Evolutionary conservation across 1,139 yeast species (phyloP).

Genomic region (Keqinozyma sinolaborantium): DNA sequence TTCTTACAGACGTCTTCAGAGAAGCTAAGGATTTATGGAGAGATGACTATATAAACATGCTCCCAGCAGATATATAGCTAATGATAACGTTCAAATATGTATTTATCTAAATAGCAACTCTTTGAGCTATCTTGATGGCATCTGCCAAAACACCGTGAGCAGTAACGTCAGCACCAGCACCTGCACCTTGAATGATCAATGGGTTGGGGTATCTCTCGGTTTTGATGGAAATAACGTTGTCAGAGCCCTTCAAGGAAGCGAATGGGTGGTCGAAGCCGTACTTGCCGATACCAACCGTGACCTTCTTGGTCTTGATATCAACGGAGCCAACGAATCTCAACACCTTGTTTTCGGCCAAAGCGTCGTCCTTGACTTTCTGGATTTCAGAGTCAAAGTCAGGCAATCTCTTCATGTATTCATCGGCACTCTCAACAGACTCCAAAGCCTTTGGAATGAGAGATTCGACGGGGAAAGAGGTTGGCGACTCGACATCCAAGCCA

Average conservation of each 20-base stretch:
- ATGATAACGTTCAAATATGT: constrained; percentile 1
- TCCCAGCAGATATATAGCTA: constrained; percentile 15
- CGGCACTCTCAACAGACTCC: constrained; percentile 68
- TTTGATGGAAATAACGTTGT: constrained; percentile 88
- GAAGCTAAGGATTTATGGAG: constrained; percentile 55
- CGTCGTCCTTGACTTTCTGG: constrained; percentile 73
- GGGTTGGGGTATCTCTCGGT: constrained; percentile 92
- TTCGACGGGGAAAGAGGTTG: constrained; percentile 93
- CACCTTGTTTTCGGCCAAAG: constrained; percentile 80
- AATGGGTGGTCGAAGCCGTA: constrained; percentile 88
- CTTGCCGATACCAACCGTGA: constrained; percentile 84
- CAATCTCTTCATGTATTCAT: constrained; percentile 74
- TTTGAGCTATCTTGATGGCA: constrained; percentile 84
- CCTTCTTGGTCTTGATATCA: constrained; percentile 65
- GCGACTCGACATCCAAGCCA: constrained; percentile 83
- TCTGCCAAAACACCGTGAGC: constrained; percentile 98
- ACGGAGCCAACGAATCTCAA: constrained; percentile 91
- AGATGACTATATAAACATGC: constrained; percentile 21
- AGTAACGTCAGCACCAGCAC: constrained; percentile 98
- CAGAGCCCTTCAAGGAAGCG: constrained; percentile 93
- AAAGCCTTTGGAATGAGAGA: constrained; percentile 86
- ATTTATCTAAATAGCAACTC: constrained; percentile 48
- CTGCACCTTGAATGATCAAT: constrained; percentile 95
- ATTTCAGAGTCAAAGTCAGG: constrained; percentile 82
- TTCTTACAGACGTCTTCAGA: constrained; percentile 49